phyloP scores from a whole-genome alignment of 2,329 filamentous ascomycete species.

The Aspergillus pseudoviridinutans region DNA sequence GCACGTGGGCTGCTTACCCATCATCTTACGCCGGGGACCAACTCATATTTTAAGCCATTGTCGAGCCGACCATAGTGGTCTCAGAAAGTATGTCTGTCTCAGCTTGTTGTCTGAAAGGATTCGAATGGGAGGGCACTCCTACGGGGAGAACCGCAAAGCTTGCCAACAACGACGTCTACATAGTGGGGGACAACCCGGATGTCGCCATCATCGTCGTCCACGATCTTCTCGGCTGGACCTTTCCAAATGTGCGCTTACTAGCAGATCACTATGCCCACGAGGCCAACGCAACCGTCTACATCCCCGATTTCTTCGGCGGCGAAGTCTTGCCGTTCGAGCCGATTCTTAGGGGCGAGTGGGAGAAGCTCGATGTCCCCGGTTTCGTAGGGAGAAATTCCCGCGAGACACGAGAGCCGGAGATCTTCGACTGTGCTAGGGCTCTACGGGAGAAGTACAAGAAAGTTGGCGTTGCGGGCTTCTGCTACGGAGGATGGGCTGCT shows the following conservation, averaged over 20 bases:
- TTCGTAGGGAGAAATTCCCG: conserved; percentile 39
- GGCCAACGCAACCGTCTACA: conserved; percentile 45
- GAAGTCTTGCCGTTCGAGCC: conserved; percentile 29
- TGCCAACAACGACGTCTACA: conserved; percentile 32
- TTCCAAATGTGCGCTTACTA: conserved; percentile 43
- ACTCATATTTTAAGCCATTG: too few relatives aligned
- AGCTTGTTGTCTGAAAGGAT: conserved; percentile 27
- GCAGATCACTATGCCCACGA: conserved; percentile 47
- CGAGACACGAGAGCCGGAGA: conserved; percentile 36
- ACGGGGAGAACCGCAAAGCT: conserved; percentile 32
- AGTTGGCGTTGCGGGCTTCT: conserved; percentile 47
- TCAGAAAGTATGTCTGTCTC: not conserved
- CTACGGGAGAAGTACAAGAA: conserved; percentile 29
- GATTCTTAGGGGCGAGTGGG: conserved; percentile 24
- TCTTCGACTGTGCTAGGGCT: conserved; percentile 32
- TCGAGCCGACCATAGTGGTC: not conserved
- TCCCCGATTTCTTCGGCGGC: conserved; percentile 39
- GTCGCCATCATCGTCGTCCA: conserved; percentile 37
- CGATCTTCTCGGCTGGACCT: conserved; percentile 45
- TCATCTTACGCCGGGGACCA: not conserved
- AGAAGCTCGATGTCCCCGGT: conserved; percentile 36
- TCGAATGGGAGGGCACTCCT: conserved; percentile 41
- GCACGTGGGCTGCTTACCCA: not conserved
- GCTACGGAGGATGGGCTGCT: conserved; percentile 51
- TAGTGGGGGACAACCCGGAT: conserved; percentile 33